Percentiles rank a stretch among this genome's conserved stretches.
These are phyloP conservation scores for Tricharina praecox DNA, from an alignment of 495 filamentous ascomycete genomes.

Conservation along the genomic window DNA sequence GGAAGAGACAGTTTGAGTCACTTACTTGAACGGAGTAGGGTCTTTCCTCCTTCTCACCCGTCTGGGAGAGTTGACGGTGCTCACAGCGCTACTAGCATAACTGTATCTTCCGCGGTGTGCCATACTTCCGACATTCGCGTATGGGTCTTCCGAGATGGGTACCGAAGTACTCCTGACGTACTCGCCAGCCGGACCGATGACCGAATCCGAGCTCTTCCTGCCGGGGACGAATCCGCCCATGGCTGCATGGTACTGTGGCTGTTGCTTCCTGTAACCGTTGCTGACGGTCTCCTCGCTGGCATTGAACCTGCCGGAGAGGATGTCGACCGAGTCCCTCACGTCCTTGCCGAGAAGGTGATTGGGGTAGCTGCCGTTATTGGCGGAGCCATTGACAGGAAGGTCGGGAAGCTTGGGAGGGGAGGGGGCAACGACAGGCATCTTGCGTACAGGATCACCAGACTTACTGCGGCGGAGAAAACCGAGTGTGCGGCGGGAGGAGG, in stretches of 20 bases:
- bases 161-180: slow-evolving; percentile 20
- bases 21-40: slow-evolving; percentile 96
- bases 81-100: slow-evolving; percentile 83
- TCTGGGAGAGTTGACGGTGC: slow-evolving; percentile 84
- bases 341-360: slow-evolving; percentile 48
- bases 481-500: slow-evolving; percentile 1
- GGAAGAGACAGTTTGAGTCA: not conserved
- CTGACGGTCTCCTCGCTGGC: slow-evolving; percentile 10
- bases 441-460: slow-evolving; percentile 60
- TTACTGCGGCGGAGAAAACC: slow-evolving; percentile 65
- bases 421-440: slow-evolving; percentile 35
- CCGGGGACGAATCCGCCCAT: slow-evolving; percentile 22
- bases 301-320: slow-evolving; percentile 35
- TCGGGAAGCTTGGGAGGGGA: slow-evolving; percentile 61
- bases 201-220: slow-evolving; percentile 32
- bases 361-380: slow-evolving; percentile 11
- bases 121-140: slow-evolving; percentile 81
- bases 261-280: slow-evolving; percentile 28
- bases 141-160: slow-evolving; percentile 43
- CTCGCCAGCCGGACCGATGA: slow-evolving; percentile 10
- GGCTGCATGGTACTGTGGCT: slow-evolving; percentile 12
- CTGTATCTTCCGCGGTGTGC: slow-evolving; percentile 92
- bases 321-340: slow-evolving; percentile 47
- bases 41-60: slow-evolving; percentile 88
- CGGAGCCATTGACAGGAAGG: slow-evolving; percentile 37